phyloP scores from a whole-genome alignment of 176 grass and related monocot genomes.

The Bonia amplexicaulis region DNA sequence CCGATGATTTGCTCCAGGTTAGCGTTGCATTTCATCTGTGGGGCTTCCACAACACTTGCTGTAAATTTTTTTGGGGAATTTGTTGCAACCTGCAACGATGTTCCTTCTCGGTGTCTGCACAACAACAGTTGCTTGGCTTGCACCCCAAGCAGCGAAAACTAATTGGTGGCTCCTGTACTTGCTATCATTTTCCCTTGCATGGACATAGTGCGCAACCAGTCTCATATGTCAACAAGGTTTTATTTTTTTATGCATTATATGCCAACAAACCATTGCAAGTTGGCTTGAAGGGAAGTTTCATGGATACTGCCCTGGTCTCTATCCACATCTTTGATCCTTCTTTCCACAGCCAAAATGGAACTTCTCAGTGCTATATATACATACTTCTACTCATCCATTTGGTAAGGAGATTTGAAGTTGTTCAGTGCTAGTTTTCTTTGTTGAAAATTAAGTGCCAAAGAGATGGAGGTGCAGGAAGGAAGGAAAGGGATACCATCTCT shows the following conservation, averaged over 20 bases:
- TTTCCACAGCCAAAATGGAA: neutral
- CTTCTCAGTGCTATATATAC: neutral
- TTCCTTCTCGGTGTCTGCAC: neutral
- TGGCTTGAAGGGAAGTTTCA: slow-evolving; percentile 28
- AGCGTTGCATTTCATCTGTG: neutral
- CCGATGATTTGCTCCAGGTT: neutral
- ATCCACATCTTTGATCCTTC: neutral
- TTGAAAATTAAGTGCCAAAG: neutral
- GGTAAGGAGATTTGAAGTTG: neutral
- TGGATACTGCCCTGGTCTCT: slow-evolving; percentile 9
- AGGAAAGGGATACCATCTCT: slow-evolving; percentile 65
- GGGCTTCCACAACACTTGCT: neutral
- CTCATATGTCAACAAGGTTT: neutral
- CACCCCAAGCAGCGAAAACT: slow-evolving; percentile 7
- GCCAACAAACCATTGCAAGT: neutral
- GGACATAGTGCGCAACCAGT: neutral
- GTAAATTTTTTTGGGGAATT: neutral
- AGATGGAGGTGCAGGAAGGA: slow-evolving; percentile 51
- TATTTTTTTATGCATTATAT: neutral
- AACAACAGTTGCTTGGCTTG: slow-evolving; percentile 5
- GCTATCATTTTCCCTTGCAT: neutral
- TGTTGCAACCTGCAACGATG: neutral
- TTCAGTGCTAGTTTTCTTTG: neutral
- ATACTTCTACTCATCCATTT: slow-evolving; percentile 2
- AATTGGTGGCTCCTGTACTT: neutral